Base-by-base conservation (phyloP, 305 asterid genomes). In the Salvia sclarea region DNA sequence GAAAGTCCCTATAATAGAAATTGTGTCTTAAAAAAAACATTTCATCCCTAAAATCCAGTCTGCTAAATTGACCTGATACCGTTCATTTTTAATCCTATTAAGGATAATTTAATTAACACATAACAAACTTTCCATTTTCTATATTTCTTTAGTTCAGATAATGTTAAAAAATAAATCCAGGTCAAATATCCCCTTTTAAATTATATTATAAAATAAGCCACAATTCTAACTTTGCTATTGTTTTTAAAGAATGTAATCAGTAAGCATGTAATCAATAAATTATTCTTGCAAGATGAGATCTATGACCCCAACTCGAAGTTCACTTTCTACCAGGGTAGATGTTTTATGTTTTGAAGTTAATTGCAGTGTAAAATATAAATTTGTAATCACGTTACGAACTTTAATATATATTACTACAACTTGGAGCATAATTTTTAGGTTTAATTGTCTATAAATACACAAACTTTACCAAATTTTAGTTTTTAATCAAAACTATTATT, bases 71-170 rank as follows among this genome's bases (percentile, higher is more conserved):
- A 61, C 54, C 7, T 24, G 5, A 22, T 43, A 61, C 53, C 54
- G 45, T 41, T 18, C 6, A 13, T n/a, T 61, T 43, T 25, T 38
- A n/a, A n/a, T 61, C 67, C 14, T n/a, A 3, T 9, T 41, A 8
- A 43, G 67, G 54, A 41, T 7, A 24, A 24, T 61, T 41, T 24
- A 41, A 61, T 61, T 24, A 61, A 61, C 40, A 24, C 16, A 61
- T 24, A 63, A 25, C 57, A 63, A 28, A 28, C 57, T 44, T 25
- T 45, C 38, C 9, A 9, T 61, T 13, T 44, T 62, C 5, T 43
- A 25, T 41, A 14, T 8, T 8, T 22, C 2, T 24, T 43, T n/a
- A 25, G 43, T 43, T 20, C 5, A 21, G 50, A 38, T 20, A 3
- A 60, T 20, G n/a, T 35, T 31, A 8, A 60, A 20, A 59, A 3